Conservation (phyloP, 352 stramenopile species). For the Pythium plurisporium region DNA sequence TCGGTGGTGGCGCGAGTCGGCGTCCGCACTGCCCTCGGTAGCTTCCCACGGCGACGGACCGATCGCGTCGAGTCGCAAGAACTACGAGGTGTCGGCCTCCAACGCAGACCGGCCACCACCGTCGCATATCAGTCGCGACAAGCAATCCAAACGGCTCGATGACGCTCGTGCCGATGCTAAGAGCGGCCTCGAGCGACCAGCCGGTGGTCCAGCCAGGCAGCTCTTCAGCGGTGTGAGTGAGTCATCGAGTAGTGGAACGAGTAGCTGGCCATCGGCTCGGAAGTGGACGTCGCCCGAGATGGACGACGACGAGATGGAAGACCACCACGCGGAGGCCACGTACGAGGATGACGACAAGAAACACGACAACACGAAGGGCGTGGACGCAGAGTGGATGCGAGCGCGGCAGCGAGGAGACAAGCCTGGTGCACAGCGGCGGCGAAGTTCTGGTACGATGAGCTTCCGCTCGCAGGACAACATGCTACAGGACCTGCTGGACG, state of each 20-base stretch:
- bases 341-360: slow-evolving; percentile 8
- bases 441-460: slow-evolving; percentile 11
- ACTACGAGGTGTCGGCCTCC: background rate
- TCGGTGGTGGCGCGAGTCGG: slow-evolving; percentile 19
- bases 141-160: too few relatives aligned
- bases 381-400: too few relatives aligned
- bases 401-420: too few relatives aligned
- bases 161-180: slow-evolving; percentile 23
- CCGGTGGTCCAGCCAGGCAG: background rate
- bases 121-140: too few relatives aligned
- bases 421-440: slow-evolving; percentile 2
- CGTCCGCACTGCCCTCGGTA: slow-evolving; percentile 3
- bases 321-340: background rate
- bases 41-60: slow-evolving; percentile 7
- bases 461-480: slow-evolving; percentile 34
- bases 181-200: too few relatives aligned
- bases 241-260: background rate
- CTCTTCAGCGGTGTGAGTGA: background rate
- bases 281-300: slow-evolving; percentile 37
- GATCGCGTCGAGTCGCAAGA: slow-evolving; percentile 15
- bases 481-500: slow-evolving; percentile 70
- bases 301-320: slow-evolving; percentile 20
- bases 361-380: too few relatives aligned
- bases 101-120: background rate
- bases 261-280: slow-evolving; percentile 23